A percentile compares a stretch with the other conserved stretches of the same genome.
Conservation (phyloP, 1,284 basidiomycete genomes). For the Ceratobasidium sp. region DNA sequence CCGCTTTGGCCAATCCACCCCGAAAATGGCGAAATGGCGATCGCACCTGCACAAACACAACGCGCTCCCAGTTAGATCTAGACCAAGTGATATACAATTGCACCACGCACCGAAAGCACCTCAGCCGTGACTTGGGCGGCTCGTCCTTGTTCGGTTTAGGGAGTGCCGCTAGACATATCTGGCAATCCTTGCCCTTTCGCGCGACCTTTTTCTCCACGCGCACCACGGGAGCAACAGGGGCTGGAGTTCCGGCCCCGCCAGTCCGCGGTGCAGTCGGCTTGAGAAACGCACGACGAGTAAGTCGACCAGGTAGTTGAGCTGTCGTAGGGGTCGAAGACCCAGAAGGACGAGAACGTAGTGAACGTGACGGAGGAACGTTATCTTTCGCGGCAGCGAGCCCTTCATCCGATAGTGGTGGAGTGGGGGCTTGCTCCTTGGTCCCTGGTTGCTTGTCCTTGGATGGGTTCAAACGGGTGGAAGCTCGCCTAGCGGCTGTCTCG, state of each 20-base stretch:
- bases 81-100: background rate
- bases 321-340: background rate
- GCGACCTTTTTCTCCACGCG: constrained; percentile 32
- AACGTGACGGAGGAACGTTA: background rate
- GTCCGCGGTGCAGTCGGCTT: constrained; percentile 26
- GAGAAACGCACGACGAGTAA: constrained; percentile 37
- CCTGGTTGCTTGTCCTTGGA: constrained; percentile 21
- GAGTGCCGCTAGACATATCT: constrained; percentile 12
- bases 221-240: background rate
- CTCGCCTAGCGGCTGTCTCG: background rate
- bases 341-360: constrained; percentile 20
- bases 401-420: constrained; percentile 35
- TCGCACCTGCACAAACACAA: constrained; percentile 15
- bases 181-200: constrained; percentile 38
- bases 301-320: constrained; percentile 8
- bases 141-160: constrained; percentile 15
- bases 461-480: constrained; percentile 17
- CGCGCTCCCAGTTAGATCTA: background rate
- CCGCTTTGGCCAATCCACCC: constrained; percentile 41
- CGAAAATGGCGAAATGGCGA: constrained; percentile 39
- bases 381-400: constrained; percentile 9
- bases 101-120: constrained; percentile 32
- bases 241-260: background rate
- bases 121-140: background rate
- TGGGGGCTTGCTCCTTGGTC: background rate